These are phyloP conservation scores for Xylaria cubensis DNA, from an alignment of 495 filamentous ascomycete species.

Conservation along the genomic window DNA sequence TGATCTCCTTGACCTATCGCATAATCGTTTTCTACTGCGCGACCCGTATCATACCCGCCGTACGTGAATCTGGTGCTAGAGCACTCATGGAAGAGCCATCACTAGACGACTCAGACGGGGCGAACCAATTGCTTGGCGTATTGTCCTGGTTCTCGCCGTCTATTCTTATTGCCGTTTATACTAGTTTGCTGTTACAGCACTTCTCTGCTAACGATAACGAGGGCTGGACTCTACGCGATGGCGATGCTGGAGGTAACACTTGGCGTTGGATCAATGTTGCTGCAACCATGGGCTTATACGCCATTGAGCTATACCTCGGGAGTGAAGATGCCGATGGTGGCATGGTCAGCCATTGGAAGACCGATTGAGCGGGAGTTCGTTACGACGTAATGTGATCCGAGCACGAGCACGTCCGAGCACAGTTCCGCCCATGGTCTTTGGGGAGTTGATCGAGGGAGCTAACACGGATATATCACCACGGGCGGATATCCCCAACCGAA, in stretches of 20 bases:
- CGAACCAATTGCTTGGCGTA: constrained; percentile 76
- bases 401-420: not conserved
- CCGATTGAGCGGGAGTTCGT: constrained; percentile 65
- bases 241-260: constrained; percentile 78
- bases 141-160: constrained; percentile 91
- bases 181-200: constrained; percentile 94
- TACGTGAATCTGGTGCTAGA: constrained; percentile 82
- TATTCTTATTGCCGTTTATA: constrained; percentile 94
- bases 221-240: constrained; percentile 84
- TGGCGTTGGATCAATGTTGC: constrained; percentile 94
- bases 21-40: constrained; percentile 93
- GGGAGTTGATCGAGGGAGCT: constrained; percentile 4
- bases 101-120: constrained; percentile 83
- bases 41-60: constrained; percentile 94
- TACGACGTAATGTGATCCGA: constrained; percentile 1
- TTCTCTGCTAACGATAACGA: constrained; percentile 75
- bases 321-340: constrained; percentile 75
- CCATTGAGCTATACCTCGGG: constrained; percentile 84
- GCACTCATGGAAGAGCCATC: constrained; percentile 82
- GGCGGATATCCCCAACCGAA: constrained; percentile 14
- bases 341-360: constrained; percentile 86
- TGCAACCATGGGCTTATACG: constrained; percentile 86
- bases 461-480: not conserved
- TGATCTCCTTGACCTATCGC: constrained; percentile 91
- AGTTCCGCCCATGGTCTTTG: not conserved